A percentile compares a stretch with the other conserved stretches of the same genome.
These are phyloP conservation scores for Camelina sativa DNA, from an alignment of 345 rosid species.

Conservation along the genomic window DNA sequence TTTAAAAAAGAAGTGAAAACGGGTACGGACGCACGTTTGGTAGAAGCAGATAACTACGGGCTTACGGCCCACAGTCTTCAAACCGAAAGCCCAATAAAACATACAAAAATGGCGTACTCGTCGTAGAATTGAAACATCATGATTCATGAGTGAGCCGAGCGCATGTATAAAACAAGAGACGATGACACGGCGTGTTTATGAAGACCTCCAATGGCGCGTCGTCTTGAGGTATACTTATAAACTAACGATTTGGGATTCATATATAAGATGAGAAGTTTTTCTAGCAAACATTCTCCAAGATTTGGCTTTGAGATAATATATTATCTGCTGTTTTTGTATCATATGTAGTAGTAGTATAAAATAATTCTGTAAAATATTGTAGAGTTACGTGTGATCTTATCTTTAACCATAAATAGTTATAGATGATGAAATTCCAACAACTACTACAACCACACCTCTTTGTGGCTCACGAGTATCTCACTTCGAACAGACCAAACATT, in stretches of 20 bases:
- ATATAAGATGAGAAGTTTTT: not conserved
- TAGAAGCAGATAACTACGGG: not conserved
- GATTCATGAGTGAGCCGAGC: too few species aligned
- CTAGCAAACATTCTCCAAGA: slow-evolving; percentile 16
- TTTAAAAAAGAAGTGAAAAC: not conserved
- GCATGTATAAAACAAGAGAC: too few species aligned
- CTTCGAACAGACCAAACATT: slow-evolving; percentile 45
- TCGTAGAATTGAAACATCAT: too few species aligned
- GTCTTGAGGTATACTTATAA: too few species aligned
- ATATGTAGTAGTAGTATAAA: slow-evolving; percentile 27
- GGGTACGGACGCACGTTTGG: not conserved
- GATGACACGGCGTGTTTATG: too few species aligned
- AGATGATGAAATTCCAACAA: slow-evolving; percentile 39
- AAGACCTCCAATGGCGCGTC: too few species aligned
- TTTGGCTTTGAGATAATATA: not conserved
- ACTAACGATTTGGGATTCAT: not conserved
- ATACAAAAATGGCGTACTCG: not conserved
- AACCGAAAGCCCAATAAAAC: slow-evolving; percentile 6
- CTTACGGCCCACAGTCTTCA: not conserved
- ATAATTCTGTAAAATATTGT: not conserved
- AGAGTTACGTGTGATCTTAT: slow-evolving; percentile 10
- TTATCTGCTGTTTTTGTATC: not conserved
- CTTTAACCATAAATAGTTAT: slow-evolving; percentile 31
- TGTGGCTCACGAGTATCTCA: slow-evolving; percentile 46
- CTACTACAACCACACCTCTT: slow-evolving; percentile 44